Evolutionary conservation across 768 basidiomycete genomes (phyloP).

Genomic region (Agaricus blazei): DNA sequence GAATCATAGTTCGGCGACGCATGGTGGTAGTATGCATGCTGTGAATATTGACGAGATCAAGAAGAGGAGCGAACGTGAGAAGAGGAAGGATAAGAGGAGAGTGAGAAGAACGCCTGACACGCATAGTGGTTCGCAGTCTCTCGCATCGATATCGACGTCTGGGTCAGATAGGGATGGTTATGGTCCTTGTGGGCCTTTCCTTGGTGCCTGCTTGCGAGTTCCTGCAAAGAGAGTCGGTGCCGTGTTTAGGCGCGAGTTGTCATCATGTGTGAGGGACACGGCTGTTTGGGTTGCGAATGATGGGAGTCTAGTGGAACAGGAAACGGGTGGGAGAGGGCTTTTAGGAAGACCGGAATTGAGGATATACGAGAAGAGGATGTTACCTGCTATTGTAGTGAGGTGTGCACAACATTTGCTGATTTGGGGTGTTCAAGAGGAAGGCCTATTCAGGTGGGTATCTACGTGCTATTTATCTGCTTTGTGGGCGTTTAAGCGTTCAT

Average conservation of each 20-base stretch:
- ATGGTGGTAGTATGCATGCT: conserved; percentile 6
- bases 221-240: conserved; percentile 41
- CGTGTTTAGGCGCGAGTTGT: conserved; percentile 65
- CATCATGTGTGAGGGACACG: conserved; percentile 22
- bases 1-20: conserved; percentile 23
- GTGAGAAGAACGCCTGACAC: conserved; percentile 53
- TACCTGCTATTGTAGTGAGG: conserved; percentile 76
- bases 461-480: neutral
- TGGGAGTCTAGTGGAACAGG: neutral
- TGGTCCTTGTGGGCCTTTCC: conserved; percentile 37
- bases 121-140: conserved; percentile 54
- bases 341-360: conserved; percentile 12
- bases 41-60: conserved; percentile 11
- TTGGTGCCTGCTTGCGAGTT: conserved; percentile 56
- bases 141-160: conserved; percentile 42
- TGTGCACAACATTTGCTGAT: conserved; percentile 78
- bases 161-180: conserved; percentile 47
- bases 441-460: conserved; percentile 67
- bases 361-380: conserved; percentile 41
- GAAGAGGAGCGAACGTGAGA: conserved; percentile 3
- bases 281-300: conserved; percentile 22
- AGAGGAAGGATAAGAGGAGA: conserved; percentile 20
- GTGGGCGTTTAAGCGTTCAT: conserved; percentile 6
- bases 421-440: conserved; percentile 86
- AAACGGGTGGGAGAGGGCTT: conserved; percentile 5